Conservation (phyloP, 306 rosid species). For the Rosa multiflora region DNA sequence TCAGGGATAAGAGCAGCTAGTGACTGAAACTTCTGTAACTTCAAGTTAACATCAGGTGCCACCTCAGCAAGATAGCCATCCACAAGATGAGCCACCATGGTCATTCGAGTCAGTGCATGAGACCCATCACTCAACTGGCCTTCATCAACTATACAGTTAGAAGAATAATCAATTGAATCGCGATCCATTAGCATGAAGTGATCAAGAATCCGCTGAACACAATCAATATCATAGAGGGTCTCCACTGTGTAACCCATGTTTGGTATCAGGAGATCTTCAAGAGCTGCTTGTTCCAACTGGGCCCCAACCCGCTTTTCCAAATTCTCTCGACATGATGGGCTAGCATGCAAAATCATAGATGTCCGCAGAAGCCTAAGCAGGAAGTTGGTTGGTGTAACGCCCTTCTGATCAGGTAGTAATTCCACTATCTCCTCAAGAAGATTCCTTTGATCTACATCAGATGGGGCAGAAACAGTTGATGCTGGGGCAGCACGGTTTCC, state of each 20-base stretch:
- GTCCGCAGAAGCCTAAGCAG: constrained; percentile 66
- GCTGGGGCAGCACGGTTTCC: constrained; percentile 39
- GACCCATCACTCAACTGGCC: constrained; percentile 46
- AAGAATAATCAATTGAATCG: constrained; percentile 40
- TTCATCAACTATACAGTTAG: constrained; percentile 51
- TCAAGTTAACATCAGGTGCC: constrained; percentile 82
- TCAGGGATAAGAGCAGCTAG: constrained; percentile 81
- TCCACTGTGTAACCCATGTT: constrained; percentile 72
- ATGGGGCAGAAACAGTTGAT: constrained; percentile 34
- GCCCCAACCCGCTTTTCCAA: constrained; percentile 71
- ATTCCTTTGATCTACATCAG: constrained; percentile 66
- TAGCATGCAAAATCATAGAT: constrained; percentile 62
- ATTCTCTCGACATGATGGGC: constrained; percentile 48
- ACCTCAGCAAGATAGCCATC: constrained; percentile 89
- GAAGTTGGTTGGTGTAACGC: constrained; percentile 59
- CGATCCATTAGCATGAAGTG: constrained; percentile 64
- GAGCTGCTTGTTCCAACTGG: constrained; percentile 68
- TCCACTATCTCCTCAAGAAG: constrained; percentile 74
- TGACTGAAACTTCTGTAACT: constrained; percentile 64
- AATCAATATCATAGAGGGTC: constrained; percentile 82
- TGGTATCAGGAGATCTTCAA: constrained; percentile 85
- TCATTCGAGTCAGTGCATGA: constrained; percentile 46
- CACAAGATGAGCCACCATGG: constrained; percentile 72
- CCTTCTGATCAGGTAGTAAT: constrained; percentile 60
- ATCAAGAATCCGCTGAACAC: constrained; percentile 85